Percentiles rank a stretch among this genome's conserved stretches.
Conservation (phyloP, 306 rosid genomes). For the Hippophae gyantsensis region DNA sequence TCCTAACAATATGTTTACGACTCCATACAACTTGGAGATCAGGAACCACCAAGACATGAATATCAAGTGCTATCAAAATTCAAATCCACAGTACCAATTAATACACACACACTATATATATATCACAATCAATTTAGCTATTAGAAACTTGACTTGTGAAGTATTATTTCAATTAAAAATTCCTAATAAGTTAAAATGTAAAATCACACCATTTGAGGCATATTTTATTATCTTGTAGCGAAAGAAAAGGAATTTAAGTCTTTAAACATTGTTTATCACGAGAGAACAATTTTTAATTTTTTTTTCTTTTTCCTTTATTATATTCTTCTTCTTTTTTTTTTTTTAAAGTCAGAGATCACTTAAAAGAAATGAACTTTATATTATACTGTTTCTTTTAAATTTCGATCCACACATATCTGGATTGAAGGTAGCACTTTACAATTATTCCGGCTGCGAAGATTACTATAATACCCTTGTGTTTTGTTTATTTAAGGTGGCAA, state of each 20-base stretch:
- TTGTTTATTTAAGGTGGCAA: background rate
- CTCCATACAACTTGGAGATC: accelerated
- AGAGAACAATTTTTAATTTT: conserved; percentile 25
- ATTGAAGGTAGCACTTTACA: conserved; percentile 7
- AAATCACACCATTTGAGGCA: conserved; percentile 23
- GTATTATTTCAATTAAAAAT: background rate
- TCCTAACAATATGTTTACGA: no score
- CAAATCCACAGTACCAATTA: no score
- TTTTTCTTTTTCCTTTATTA: background rate
- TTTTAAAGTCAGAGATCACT: conserved; percentile 27
- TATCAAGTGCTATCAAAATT: no score
- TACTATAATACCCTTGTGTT: conserved; percentile 12
- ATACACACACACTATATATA: no score
- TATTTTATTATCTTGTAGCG: conserved; percentile 45
- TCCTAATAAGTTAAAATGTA: conserved; percentile 1
- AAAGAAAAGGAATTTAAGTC: conserved; percentile 48
- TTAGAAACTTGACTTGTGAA: conserved; percentile 33
- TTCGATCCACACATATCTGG: conserved; percentile 15
- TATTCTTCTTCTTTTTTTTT: conserved; percentile 22
- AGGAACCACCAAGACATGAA: no score
- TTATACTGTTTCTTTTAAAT: background rate
- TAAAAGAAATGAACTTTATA: background rate
- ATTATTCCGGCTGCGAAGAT: conserved; percentile 6
- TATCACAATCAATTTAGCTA: background rate
- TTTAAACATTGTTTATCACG: conserved; percentile 34